Percentiles rank a stretch among this genome's conserved stretches.
phyloP scores from a whole-genome alignment of 2,329 filamentous ascomycete genomes.

The Immersiporthe knoxdaviesiana region DNA sequence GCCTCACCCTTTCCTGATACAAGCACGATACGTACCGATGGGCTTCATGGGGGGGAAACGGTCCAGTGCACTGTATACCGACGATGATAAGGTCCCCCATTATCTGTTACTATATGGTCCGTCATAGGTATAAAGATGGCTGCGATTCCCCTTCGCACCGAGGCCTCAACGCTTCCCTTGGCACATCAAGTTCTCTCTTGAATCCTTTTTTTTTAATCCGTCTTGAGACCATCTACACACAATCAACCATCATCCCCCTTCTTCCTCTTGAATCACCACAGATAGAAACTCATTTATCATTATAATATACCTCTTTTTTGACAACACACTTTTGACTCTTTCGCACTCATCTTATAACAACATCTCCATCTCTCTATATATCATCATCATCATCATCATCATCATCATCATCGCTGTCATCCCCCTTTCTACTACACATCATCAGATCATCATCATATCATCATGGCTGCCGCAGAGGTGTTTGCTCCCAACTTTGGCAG shows the following conservation, averaged over 20 bases:
- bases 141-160: neutral
- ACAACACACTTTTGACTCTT: neutral
- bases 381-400: neutral
- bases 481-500: slow-evolving; percentile 18
- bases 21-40: slow-evolving; percentile 16
- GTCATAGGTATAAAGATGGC: slow-evolving; percentile 12
- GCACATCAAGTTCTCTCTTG: slow-evolving; percentile 3
- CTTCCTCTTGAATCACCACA: neutral
- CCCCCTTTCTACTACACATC: no score
- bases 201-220: neutral
- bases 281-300: neutral
- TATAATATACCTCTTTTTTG: slow-evolving; percentile 6
- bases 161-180: neutral
- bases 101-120: neutral
- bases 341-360: neutral
- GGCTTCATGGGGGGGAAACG: slow-evolving; percentile 1
- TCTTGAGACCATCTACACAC: neutral
- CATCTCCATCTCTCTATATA: neutral
- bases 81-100: slow-evolving; percentile 15
- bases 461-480: slow-evolving; percentile 18
- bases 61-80: slow-evolving; percentile 15
- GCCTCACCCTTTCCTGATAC: slow-evolving; percentile 8
- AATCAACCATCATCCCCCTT: neutral
- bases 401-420: neutral
- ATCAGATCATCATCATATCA: neutral